These are phyloP conservation scores for Suillus plorans DNA, from an alignment of 768 basidiomycete genomes.

Conservation along the genomic window DNA sequence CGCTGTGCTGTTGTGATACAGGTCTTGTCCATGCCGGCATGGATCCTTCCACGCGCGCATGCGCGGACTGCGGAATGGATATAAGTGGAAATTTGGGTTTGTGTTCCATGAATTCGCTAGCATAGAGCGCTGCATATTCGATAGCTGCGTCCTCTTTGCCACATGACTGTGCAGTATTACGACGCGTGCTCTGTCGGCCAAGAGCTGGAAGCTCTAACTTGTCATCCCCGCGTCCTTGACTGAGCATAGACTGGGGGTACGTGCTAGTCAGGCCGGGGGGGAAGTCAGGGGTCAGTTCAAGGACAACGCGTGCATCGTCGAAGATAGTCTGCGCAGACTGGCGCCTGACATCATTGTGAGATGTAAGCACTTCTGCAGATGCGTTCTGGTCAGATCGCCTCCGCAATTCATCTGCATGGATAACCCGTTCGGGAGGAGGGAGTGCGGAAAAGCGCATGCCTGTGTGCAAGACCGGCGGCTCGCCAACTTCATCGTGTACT, in stretches of 20 bases:
- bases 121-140: constrained; percentile 7
- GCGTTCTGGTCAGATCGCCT: constrained; percentile 10
- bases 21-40: constrained; percentile 27
- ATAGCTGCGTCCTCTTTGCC: constrained; percentile 14
- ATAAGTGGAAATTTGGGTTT: constrained; percentile 32
- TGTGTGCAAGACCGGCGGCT: constrained; percentile 45
- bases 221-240: constrained; percentile 25
- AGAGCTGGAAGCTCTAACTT: constrained; percentile 24
- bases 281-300: constrained; percentile 49
- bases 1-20: constrained; percentile 4
- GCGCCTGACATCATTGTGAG: constrained; percentile 8
- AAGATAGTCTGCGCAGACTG: constrained; percentile 33
- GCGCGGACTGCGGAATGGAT: constrained; percentile 12
- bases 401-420: constrained; percentile 16
- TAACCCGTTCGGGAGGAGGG: constrained; percentile 37
- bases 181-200: constrained; percentile 21
- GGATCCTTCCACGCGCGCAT: constrained; percentile 8
- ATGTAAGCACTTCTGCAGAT: constrained; percentile 13
- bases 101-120: constrained; percentile 27
- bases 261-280: constrained; percentile 36
- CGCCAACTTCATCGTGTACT: constrained; percentile 41
- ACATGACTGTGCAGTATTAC: constrained; percentile 1
- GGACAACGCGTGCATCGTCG: constrained; percentile 46
- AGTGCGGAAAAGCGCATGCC: constrained; percentile 52
- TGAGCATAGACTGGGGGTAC: constrained; percentile 25